Conservation (phyloP, 2,329 filamentous ascomycete genomes). For the Emmonsia crescens region DNA sequence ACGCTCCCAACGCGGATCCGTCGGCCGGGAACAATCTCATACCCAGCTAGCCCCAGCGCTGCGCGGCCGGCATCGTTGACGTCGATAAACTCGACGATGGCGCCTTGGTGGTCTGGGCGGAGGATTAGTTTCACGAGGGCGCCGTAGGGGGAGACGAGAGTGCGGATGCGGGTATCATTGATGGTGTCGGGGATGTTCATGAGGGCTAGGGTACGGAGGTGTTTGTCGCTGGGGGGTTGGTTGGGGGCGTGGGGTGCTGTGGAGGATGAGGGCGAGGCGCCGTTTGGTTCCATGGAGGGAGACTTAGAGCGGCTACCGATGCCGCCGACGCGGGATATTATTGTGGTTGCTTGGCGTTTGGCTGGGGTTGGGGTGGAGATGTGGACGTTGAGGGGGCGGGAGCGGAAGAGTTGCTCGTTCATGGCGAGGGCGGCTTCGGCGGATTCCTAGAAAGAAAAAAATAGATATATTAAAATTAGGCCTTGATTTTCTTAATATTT, state of each 20-base stretch:
- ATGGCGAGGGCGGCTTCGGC: constrained; percentile 55
- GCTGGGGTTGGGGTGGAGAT: constrained; percentile 36
- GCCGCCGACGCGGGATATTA: constrained; percentile 31
- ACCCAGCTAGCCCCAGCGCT: constrained; percentile 35
- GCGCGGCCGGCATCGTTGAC: constrained; percentile 57
- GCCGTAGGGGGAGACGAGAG: constrained; percentile 60
- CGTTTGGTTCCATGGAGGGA: constrained; percentile 13
- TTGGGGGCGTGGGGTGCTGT: constrained; percentile 21
- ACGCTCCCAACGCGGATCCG: constrained; percentile 41
- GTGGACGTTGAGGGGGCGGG: constrained; percentile 56
- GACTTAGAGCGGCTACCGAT: constrained; percentile 22
- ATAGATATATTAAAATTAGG: not conserved
- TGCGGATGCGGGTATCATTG: constrained; percentile 71
- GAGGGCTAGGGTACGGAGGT: constrained; percentile 64
- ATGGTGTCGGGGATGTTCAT: constrained; percentile 86
- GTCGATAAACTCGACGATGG: constrained; percentile 70
- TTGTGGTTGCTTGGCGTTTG: constrained; percentile 35
- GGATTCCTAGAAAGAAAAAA: constrained; percentile 46
- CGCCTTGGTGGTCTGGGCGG: constrained; percentile 71
- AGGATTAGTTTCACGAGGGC: constrained; percentile 64
- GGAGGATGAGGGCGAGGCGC: constrained; percentile 18
- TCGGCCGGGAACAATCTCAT: constrained; percentile 35
- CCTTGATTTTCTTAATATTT: constrained; percentile 9
- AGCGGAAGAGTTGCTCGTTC: constrained; percentile 59
- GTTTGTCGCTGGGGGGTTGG: constrained; percentile 35